Evolutionary conservation across 2,329 filamentous ascomycete genomes (phyloP).

Genomic region (Fusarium setosum): DNA sequence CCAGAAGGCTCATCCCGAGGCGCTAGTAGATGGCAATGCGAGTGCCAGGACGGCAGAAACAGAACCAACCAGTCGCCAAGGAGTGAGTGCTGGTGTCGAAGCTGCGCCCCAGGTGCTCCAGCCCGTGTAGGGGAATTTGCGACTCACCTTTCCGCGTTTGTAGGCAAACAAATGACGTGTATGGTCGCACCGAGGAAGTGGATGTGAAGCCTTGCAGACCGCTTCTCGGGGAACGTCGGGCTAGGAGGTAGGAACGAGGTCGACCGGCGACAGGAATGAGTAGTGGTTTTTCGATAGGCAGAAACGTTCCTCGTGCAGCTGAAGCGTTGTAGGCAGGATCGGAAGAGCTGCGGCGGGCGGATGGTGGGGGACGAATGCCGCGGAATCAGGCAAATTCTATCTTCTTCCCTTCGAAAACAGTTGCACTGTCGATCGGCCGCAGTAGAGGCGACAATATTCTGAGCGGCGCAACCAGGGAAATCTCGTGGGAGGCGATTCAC

Average conservation of each 20-base stretch:
- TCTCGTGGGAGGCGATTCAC: conserved; percentile 26
- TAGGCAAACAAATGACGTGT: conserved; percentile 37
- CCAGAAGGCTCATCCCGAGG: conserved; percentile 4
- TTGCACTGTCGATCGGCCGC: conserved; percentile 25
- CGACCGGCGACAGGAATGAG: conserved; percentile 41
- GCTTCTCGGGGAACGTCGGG: conserved; percentile 23
- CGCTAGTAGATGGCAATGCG: conserved; percentile 16
- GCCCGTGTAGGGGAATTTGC: conserved; percentile 21
- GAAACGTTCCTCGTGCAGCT: conserved; percentile 18
- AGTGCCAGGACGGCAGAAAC: conserved; percentile 14
- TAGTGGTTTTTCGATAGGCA: conserved; percentile 19
- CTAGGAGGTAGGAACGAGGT: conserved; percentile 30
- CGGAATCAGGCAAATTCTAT: conserved; percentile 21
- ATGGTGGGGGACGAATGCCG: conserved; percentile 19
- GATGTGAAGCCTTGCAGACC: conserved; percentile 22
- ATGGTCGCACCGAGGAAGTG: conserved; percentile 28
- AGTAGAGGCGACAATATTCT: conserved; percentile 6
- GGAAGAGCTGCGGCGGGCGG: conserved; percentile 4
- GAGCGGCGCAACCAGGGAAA: conserved; percentile 9
- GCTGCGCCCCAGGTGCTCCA: conserved; percentile 19
- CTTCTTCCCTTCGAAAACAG: conserved; percentile 29
- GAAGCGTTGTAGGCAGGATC: conserved; percentile 3
- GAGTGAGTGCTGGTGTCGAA: conserved; percentile 15
- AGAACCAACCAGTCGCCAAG: conserved; percentile 7
- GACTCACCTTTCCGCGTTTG: conserved; percentile 37